Conservation (phyloP, 306 rosid species). For the Quercus cerris region DNA sequence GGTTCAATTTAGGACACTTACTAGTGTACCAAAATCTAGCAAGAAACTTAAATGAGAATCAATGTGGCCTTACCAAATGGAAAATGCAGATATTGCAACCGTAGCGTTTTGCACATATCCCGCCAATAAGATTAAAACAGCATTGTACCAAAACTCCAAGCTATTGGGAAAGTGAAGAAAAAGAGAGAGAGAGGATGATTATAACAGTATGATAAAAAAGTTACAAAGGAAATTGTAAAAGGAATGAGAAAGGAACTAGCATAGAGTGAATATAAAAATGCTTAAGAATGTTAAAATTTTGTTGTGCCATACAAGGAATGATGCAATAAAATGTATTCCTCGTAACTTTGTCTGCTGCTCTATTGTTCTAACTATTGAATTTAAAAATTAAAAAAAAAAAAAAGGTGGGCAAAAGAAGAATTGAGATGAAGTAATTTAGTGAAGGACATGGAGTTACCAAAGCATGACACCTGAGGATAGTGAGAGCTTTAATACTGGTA, state of each 20-base stretch:
- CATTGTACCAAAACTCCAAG: neutral
- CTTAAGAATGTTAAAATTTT: too few relatives aligned
- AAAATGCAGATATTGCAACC: neutral
- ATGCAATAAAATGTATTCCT: too few relatives aligned
- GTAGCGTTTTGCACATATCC: neutral
- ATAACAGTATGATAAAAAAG: neutral
- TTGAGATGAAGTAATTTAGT: too few relatives aligned
- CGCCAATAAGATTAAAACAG: neutral
- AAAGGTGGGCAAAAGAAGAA: too few relatives aligned
- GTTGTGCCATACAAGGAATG: too few relatives aligned
- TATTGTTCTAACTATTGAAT: too few relatives aligned
- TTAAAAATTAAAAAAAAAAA: too few relatives aligned
- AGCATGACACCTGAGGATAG: constrained; percentile 55
- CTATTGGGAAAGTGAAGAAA: neutral
- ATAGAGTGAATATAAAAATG: too few relatives aligned
- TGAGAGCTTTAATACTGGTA: constrained; percentile 62
- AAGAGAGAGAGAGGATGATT: neutral
- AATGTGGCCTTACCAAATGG: neutral
- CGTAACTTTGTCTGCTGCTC: too few relatives aligned
- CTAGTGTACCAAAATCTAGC: neutral
- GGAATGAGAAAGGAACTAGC: neutral
- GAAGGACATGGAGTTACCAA: constrained; percentile 31
- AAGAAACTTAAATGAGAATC: neutral
- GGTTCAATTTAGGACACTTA: neutral
- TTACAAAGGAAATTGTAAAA: neutral